Percentiles rank a stretch among this genome's conserved stretches.
Evolutionary conservation across 768 basidiomycete species (phyloP).

Genomic region (Galerina sulciceps): DNA sequence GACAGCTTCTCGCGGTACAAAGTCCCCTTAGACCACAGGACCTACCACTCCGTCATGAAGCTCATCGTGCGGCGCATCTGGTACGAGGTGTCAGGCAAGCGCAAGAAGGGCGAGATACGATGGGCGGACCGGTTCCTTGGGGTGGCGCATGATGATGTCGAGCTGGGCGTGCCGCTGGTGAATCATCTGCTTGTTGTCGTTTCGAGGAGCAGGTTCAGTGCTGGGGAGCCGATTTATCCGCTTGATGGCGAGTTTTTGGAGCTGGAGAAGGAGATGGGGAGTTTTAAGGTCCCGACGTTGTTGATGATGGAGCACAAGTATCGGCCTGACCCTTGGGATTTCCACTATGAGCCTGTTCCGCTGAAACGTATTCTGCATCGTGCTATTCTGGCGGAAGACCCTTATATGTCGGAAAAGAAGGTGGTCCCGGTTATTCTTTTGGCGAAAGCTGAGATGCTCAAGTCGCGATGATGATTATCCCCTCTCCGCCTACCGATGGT

Average conservation of each 20-base stretch:
- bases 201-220: constrained; percentile 4
- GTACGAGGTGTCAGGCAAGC: constrained; percentile 20
- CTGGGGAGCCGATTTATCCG: constrained; percentile 7
- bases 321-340: neutral
- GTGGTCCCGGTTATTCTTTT: neutral
- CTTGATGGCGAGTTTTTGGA: neutral
- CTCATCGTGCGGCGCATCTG: constrained; percentile 36
- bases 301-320: constrained; percentile 9
- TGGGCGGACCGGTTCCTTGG: constrained; percentile 35
- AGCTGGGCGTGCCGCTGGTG: constrained; percentile 9
- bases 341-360: neutral
- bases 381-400: neutral
- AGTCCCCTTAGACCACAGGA: constrained; percentile 35
- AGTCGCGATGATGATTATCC: neutral
- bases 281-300: constrained; percentile 10
- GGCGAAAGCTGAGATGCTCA: neutral
- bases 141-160: constrained; percentile 1
- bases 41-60: constrained; percentile 44
- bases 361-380: constrained; percentile 5
- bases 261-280: neutral
- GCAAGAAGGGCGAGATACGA: constrained; percentile 6
- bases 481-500: too few relatives aligned
- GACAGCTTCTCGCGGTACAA: constrained; percentile 31
- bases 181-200: constrained; percentile 11
- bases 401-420: neutral